A percentile compares a stretch with the other conserved stretches of the same genome.
Conservation (phyloP, 257 asterid species). For the Voacanga thouarsii region DNA sequence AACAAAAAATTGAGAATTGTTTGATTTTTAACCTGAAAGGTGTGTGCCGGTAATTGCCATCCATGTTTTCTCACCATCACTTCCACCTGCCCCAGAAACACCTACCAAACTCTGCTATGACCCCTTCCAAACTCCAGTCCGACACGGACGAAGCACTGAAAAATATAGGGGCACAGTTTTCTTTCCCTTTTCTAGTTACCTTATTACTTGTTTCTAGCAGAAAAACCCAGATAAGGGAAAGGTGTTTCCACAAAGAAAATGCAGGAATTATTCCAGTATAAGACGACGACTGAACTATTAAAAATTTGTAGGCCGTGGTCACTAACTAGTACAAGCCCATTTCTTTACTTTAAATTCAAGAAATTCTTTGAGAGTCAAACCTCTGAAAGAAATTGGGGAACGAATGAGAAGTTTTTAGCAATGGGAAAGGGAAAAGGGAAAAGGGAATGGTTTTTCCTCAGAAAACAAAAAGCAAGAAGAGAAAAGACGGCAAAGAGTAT, state of each 20-base stretch:
- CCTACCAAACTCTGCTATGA: no score
- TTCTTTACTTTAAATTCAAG: not conserved
- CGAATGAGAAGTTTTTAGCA: not conserved
- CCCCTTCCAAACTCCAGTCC: not conserved
- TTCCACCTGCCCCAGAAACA: not conserved
- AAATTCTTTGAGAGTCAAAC: not conserved
- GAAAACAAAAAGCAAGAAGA: not conserved
- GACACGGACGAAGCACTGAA: not conserved
- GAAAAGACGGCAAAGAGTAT: constrained; percentile 9
- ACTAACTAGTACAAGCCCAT: not conserved
- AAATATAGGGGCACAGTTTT: not conserved
- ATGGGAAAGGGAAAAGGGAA: not conserved
- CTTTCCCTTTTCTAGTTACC: not conserved
- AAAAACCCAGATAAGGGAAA: constrained; percentile 1
- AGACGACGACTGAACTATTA: not conserved
- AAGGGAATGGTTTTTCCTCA: not conserved
- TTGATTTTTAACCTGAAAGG: constrained; percentile 67
- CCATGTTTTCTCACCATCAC: constrained; percentile 99
- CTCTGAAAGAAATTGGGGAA: not conserved
- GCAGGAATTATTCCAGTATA: not conserved
- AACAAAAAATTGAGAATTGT: constrained; percentile 14
- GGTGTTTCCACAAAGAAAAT: not conserved
- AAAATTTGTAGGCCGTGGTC: not conserved
- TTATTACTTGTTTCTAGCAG: not conserved
- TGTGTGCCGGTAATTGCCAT: constrained; percentile 96